These are phyloP conservation scores for Ogataea paraovalis DNA, from an alignment of 805 yeast genomes.

Conservation along the genomic window DNA sequence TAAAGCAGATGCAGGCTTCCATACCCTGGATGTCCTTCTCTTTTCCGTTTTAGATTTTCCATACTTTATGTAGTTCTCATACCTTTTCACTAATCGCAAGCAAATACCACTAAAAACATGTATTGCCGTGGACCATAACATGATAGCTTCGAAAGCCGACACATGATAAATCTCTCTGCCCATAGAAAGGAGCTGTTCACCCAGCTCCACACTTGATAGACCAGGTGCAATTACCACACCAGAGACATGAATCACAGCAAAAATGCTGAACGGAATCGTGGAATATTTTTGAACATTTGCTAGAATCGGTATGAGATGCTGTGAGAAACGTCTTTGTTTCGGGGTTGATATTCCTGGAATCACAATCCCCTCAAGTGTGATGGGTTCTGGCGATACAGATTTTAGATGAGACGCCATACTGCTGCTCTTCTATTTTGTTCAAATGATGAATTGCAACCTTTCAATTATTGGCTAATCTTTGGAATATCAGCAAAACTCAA, in stretches of 20 bases:
- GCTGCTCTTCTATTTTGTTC: background rate
- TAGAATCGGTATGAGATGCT: constrained; percentile 17
- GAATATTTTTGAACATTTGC: constrained; percentile 50
- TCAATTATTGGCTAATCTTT: no score
- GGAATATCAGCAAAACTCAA: no score
- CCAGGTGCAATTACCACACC: constrained; percentile 54
- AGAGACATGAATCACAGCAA: constrained; percentile 53
- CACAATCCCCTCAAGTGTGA: constrained; percentile 10
- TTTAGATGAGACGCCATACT: constrained; percentile 1
- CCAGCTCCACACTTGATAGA: constrained; percentile 37
- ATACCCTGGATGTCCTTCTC: constrained; percentile 4
- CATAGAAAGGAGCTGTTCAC: constrained; percentile 54
- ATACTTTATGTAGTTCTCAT: constrained; percentile 27
- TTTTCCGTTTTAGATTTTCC: constrained; percentile 13
- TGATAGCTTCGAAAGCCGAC: constrained; percentile 43
- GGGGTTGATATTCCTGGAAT: constrained; percentile 16
- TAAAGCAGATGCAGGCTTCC: constrained; percentile 10
- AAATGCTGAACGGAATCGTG: constrained; percentile 52
- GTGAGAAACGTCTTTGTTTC: constrained; percentile 7
- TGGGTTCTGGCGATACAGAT: constrained; percentile 21
- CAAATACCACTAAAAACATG: constrained; percentile 56
- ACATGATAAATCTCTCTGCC: constrained; percentile 60
- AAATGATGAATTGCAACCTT: no score
- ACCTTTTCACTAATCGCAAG: constrained; percentile 37
- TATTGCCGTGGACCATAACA: constrained; percentile 42